Evolutionary conservation across 2,329 filamentous ascomycete genomes (phyloP).

Genomic region (Fusarium sp.): DNA sequence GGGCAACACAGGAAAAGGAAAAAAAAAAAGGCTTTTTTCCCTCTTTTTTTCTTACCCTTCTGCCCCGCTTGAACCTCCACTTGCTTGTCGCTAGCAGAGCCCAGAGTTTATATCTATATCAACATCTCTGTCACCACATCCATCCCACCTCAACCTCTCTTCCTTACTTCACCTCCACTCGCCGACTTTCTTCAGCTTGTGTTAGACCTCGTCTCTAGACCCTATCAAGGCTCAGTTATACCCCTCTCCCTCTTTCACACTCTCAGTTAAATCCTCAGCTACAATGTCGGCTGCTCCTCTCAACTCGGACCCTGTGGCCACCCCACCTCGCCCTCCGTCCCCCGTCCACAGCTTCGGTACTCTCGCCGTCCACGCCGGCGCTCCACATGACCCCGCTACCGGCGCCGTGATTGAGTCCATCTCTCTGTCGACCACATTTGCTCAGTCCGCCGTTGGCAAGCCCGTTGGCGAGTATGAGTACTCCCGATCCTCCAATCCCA

Average conservation of each 20-base stretch:
- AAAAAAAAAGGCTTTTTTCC: conserved; percentile 24
- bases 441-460: conserved; percentile 87
- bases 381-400: conserved; percentile 88
- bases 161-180: conserved; percentile 1
- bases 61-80: conserved; percentile 30
- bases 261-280: background rate
- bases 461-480: conserved; percentile 94
- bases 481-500: conserved; percentile 91
- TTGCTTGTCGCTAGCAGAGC: conserved; percentile 12
- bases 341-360: conserved; percentile 88
- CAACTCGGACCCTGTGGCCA: conserved; percentile 68
- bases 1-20: conserved; percentile 1
- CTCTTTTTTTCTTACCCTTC: conserved; percentile 14
- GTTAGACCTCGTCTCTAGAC: background rate
- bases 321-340: conserved; percentile 75
- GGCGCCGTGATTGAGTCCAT: conserved; percentile 97
- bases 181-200: background rate
- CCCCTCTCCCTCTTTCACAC: background rate
- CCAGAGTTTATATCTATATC: conserved; percentile 28
- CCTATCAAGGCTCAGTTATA: background rate
- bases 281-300: conserved; percentile 41
- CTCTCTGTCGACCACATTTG: conserved; percentile 95
- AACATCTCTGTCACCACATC: conserved; percentile 22
- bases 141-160: background rate
- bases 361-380: conserved; percentile 91